A percentile compares a stretch with the other conserved stretches of the same genome.
Conservation (phyloP, 345 rosid species). For the Populus pruinosa region DNA sequence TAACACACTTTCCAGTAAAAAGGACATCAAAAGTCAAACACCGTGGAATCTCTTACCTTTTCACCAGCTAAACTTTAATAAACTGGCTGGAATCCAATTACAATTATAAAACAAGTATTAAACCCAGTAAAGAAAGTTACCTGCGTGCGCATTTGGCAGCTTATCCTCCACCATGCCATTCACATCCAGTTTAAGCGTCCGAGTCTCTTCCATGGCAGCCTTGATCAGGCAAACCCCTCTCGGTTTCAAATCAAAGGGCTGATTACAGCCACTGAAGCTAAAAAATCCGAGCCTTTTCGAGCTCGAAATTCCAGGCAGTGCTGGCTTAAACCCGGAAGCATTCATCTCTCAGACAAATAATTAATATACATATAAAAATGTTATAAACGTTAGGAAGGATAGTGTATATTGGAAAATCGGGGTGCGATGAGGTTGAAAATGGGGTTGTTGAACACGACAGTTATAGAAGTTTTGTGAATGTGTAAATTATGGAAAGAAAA, state of each 20-base stretch:
- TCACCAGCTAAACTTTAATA: background rate
- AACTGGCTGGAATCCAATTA: background rate
- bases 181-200: background rate
- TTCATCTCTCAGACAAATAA: conserved; percentile 7
- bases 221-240: background rate
- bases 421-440: background rate
- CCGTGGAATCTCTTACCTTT: background rate
- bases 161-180: background rate
- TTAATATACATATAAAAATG: background rate
- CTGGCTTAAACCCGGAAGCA: background rate
- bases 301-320: conserved; percentile 9
- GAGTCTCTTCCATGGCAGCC: conserved; percentile 3
- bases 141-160: conserved; percentile 17
- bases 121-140: conserved; percentile 5
- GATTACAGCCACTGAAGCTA: background rate
- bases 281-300: background rate
- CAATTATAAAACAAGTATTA: background rate
- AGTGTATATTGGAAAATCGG: background rate
- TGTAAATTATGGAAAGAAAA: background rate
- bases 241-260: background rate
- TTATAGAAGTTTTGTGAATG: background rate
- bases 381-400: background rate
- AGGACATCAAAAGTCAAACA: background rate
- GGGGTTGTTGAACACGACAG: background rate
- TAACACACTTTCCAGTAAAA: background rate